Percentiles rank a stretch among this genome's conserved stretches.
Conservation (phyloP, 2,329 filamentous ascomycete species). For the Clonostachys byssicola region DNA sequence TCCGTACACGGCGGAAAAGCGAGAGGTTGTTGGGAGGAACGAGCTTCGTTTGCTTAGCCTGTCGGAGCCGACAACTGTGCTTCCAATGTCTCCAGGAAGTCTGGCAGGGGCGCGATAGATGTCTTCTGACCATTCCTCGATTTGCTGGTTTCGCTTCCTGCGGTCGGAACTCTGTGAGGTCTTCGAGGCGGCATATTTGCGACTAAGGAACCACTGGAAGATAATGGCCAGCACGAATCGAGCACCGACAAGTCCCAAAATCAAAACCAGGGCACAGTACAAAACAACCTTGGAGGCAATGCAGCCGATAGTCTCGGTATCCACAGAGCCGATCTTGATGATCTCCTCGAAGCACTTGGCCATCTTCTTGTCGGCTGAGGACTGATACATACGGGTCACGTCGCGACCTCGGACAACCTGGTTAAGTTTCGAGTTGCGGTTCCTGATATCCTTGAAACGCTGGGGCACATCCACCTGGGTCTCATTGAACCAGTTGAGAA, state of each 20-base stretch:
- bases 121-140: constrained; percentile 96
- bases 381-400: constrained; percentile 83
- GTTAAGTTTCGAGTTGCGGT: constrained; percentile 57
- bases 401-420: constrained; percentile 74
- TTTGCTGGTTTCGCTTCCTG: constrained; percentile 85
- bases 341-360: constrained; percentile 89
- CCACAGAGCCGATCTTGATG: constrained; percentile 91
- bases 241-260: constrained; percentile 79
- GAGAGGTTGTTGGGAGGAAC: constrained; percentile 89
- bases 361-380: constrained; percentile 70
- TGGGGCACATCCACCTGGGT: constrained; percentile 71
- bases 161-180: constrained; percentile 78
- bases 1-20: constrained; percentile 88
- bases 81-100: constrained; percentile 69
- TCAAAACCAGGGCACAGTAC: constrained; percentile 88
- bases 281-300: constrained; percentile 97
- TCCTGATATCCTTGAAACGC: constrained; percentile 75
- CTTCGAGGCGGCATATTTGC: constrained; percentile 78
- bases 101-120: constrained; percentile 90
- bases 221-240: constrained; percentile 86
- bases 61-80: constrained; percentile 60
- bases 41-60: constrained; percentile 76
- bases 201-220: constrained; percentile 95
- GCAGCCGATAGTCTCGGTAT: constrained; percentile 93
- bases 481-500: constrained; percentile 86